phyloP scores from a whole-genome alignment of 768 basidiomycete genomes.

The Kwoniella mangroviensis region DNA sequence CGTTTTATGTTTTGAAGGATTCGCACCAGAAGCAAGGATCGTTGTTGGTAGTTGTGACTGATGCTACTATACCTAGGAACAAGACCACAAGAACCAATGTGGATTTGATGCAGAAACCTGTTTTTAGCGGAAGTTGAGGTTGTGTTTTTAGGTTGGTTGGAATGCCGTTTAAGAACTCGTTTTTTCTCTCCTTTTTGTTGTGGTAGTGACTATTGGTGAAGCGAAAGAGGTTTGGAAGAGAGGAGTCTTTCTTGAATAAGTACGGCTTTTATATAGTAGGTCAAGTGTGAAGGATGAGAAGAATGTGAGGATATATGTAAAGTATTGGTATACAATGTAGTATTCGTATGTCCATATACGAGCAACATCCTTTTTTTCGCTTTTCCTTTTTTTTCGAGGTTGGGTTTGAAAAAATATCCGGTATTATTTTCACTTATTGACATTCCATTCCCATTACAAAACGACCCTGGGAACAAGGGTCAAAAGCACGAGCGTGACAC shows the following conservation, averaged over 20 bases:
- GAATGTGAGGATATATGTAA: neutral
- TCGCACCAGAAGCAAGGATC: neutral
- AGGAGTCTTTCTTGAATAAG: slow-evolving; percentile 10
- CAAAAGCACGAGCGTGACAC: neutral
- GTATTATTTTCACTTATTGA: neutral
- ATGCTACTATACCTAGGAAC: neutral
- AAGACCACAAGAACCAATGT: neutral
- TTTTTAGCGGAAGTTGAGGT: slow-evolving; percentile 3
- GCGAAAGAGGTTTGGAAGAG: neutral
- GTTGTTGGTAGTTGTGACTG: neutral
- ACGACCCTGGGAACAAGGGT: neutral
- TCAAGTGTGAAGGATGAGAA: slow-evolving; percentile 6
- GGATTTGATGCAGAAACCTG: neutral
- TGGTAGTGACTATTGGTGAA: neutral
- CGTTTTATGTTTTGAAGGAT: neutral
- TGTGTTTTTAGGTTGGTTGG: neutral
- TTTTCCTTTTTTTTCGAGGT: slow-evolving; percentile 11
- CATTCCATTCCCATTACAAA: neutral
- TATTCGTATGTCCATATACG: slow-evolving; percentile 4
- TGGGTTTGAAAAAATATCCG: slow-evolving; percentile 6
- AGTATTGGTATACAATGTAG: neutral
- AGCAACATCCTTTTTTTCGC: neutral
- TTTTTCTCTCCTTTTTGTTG: neutral
- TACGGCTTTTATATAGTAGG: slow-evolving; percentile 7
- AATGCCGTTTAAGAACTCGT: slow-evolving; percentile 14